Percentiles rank a stretch among this genome's conserved stretches.
Evolutionary conservation across 2,329 filamentous ascomycete species (phyloP).

Genomic region (Amylocarpus encephaloides): DNA sequence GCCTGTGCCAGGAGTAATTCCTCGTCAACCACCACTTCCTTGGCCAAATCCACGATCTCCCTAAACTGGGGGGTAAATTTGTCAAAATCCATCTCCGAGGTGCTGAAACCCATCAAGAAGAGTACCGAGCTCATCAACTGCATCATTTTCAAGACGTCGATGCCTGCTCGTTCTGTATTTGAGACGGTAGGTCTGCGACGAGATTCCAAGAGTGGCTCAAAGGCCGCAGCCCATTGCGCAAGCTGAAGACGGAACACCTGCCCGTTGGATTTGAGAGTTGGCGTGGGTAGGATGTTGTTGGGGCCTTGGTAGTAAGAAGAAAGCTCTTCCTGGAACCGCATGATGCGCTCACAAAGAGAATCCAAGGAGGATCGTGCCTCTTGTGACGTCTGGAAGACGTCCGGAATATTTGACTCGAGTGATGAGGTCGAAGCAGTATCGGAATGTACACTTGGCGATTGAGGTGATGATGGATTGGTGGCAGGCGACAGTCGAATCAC

Average conservation of each 20-base stretch:
- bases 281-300: constrained; percentile 40
- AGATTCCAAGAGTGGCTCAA: constrained; percentile 46
- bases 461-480: constrained; percentile 18
- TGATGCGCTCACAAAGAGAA: constrained; percentile 47
- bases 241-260: constrained; percentile 44
- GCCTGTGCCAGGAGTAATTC: constrained; percentile 21
- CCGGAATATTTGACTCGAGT: constrained; percentile 20
- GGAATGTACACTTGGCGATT: constrained; percentile 37
- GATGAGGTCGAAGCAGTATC: constrained; percentile 29
- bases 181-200: constrained; percentile 42
- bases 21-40: constrained; percentile 46
- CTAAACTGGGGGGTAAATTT: constrained; percentile 45
- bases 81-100: constrained; percentile 54
- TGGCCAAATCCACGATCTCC: constrained; percentile 49
- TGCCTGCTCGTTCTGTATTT: constrained; percentile 49
- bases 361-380: constrained; percentile 54
- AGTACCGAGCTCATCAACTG: constrained; percentile 52
- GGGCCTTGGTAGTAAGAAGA: constrained; percentile 39
- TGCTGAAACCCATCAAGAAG: constrained; percentile 54
- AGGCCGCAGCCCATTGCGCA: constrained; percentile 49
- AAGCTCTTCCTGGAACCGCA: constrained; percentile 53
- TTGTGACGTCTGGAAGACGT: constrained; percentile 41
- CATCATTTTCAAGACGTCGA: constrained; percentile 56
- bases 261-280: constrained; percentile 20
- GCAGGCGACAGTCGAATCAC: constrained; percentile 47